Evolutionary conservation across 257 asterid species (phyloP).

Genomic region (Primulina eburnea): DNA sequence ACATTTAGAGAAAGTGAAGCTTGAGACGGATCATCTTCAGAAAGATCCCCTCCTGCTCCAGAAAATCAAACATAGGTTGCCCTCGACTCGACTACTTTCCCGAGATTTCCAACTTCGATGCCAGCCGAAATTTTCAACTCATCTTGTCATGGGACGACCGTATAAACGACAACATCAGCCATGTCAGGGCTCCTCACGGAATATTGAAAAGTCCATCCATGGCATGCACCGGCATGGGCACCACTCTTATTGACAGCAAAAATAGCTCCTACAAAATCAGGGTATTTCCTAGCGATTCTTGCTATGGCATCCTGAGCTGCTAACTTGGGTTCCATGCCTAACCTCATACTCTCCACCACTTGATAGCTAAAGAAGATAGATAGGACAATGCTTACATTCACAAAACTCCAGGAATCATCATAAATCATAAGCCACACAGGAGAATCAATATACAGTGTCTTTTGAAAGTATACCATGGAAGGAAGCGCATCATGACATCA

Average conservation of each 20-base stretch:
- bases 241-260: constrained; percentile 72
- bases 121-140: not conserved
- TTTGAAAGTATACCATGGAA: constrained; percentile 65
- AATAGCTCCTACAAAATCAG: constrained; percentile 78
- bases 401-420: not conserved
- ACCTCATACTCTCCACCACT: constrained; percentile 95
- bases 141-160: constrained; percentile 40
- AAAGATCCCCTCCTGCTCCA: no score
- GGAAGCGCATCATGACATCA: constrained; percentile 98
- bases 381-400: constrained; percentile 5
- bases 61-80: no score
- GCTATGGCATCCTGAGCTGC: constrained; percentile 89
- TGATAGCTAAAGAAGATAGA: constrained; percentile 59
- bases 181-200: constrained; percentile 63
- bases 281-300: constrained; percentile 69
- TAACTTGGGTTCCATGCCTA: constrained; percentile 85
- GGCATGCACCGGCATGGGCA: constrained; percentile 84
- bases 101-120: not conserved
- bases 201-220: constrained; percentile 97
- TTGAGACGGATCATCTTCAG: no score
- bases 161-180: constrained; percentile 65
- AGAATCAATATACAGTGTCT: not conserved
- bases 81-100: not conserved
- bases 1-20: no score
- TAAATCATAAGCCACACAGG: constrained; percentile 6